phyloP scores from a whole-genome alignment of 352 stramenopile species.

The Globisporangium mamillatum region DNA sequence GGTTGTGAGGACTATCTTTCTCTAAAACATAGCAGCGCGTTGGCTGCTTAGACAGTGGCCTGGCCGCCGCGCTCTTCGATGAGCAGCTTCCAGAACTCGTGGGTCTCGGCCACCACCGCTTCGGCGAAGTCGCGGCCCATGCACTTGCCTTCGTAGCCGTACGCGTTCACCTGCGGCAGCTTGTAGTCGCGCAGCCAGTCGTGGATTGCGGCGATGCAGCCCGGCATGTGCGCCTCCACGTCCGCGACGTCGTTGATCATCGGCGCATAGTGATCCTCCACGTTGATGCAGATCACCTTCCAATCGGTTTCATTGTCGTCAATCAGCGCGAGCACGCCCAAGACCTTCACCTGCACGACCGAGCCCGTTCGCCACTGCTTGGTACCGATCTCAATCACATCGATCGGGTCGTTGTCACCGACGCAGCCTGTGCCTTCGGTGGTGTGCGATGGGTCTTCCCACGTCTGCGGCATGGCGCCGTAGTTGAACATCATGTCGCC shows the following conservation, averaged over 20 bases:
- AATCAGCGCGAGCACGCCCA: slow-evolving; percentile 99
- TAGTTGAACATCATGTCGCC: slow-evolving; percentile 99
- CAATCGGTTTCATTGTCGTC: slow-evolving; percentile 99
- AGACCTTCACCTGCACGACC: slow-evolving; percentile 96
- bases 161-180: slow-evolving; percentile 98
- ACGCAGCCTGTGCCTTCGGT: slow-evolving; percentile 79
- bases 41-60: slow-evolving; percentile 61
- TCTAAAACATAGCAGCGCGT: slow-evolving; percentile 2
- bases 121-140: slow-evolving; percentile 89
- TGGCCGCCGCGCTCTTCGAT: slow-evolving; percentile 82
- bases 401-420: slow-evolving; percentile 98
- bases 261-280: slow-evolving; percentile 95
- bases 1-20: neutral
- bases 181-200: slow-evolving; percentile 99
- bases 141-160: slow-evolving; percentile 98
- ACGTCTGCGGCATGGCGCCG: slow-evolving; percentile 98
- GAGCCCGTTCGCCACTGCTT: slow-evolving; percentile 91
- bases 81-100: slow-evolving; percentile 90
- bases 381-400: slow-evolving; percentile 98
- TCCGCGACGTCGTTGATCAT: slow-evolving; percentile 98
- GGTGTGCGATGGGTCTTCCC: slow-evolving; percentile 95
- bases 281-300: slow-evolving; percentile 98
- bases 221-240: slow-evolving; percentile 94
- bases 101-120: slow-evolving; percentile 78
- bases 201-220: slow-evolving; percentile 90